A percentile compares a stretch with the other conserved stretches of the same genome.
These are phyloP conservation scores for Talaromyces sp. DNA, from an alignment of 2,329 filamentous ascomycete genomes.

Conservation along the genomic window DNA sequence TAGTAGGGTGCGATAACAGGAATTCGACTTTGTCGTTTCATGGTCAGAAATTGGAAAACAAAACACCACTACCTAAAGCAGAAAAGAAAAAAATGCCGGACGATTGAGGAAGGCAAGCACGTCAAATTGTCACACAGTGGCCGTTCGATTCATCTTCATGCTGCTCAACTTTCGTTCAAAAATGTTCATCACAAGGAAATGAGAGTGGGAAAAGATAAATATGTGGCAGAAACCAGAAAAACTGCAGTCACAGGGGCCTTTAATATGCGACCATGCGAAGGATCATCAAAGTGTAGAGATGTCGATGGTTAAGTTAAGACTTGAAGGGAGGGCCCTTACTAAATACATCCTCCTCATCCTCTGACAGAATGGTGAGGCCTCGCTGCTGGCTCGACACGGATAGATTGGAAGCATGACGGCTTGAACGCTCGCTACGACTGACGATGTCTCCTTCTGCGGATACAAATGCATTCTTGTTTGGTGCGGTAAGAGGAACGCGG, in stretches of 20 bases:
- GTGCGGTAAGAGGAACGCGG: neutral
- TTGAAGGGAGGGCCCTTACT: conserved; percentile 1
- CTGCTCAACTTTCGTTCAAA: neutral
- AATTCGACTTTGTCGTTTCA: neutral
- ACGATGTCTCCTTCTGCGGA: neutral
- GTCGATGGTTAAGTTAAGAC: neutral
- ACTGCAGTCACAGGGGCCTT: neutral
- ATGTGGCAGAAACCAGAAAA: neutral
- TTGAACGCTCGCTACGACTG: neutral
- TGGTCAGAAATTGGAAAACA: neutral
- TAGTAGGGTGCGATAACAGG: neutral
- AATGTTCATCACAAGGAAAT: neutral
- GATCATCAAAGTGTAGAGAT: neutral
- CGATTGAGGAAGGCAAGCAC: neutral
- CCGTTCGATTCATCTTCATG: neutral
- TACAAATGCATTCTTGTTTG: neutral
- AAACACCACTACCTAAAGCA: neutral
- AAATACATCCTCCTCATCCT: conserved; percentile 14
- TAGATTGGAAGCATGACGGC: conserved; percentile 5
- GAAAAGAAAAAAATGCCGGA: neutral
- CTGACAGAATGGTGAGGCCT: conserved; percentile 12
- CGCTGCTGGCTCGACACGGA: conserved; percentile 9
- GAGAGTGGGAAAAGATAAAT: neutral
- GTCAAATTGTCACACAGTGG: neutral
- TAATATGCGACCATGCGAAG: too few species aligned